A percentile compares a stretch with the other conserved stretches of the same genome.
Evolutionary conservation across 2,329 filamentous ascomycete species (phyloP).

Genomic region (Aspergillus novoparasiticus): DNA sequence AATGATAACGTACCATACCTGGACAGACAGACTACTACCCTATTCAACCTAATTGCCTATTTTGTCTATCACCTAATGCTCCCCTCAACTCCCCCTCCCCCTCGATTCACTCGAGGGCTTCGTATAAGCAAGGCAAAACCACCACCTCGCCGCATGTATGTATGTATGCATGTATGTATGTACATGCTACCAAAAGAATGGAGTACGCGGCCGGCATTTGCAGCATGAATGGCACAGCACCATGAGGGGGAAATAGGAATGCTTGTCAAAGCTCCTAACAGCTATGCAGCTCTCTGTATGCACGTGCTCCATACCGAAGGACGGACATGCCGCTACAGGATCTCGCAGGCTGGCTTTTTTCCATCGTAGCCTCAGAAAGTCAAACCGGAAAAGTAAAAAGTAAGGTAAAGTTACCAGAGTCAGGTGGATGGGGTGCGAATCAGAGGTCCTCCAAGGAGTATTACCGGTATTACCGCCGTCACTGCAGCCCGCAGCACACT

Average conservation of each 20-base stretch:
- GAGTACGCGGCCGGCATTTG: constrained; percentile 4
- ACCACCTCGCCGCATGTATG: neutral
- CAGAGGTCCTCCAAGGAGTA: neutral
- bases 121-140: neutral
- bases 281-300: constrained; percentile 8
- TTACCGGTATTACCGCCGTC: constrained; percentile 8
- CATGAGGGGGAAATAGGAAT: neutral
- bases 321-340: neutral
- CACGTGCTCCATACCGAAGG: constrained; percentile 5
- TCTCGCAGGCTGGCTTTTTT: neutral
- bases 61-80: neutral
- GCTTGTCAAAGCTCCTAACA: constrained; percentile 7
- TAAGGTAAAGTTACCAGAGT: neutral
- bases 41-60: neutral
- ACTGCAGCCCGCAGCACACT: constrained; percentile 3
- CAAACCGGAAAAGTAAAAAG: neutral
- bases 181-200: neutral
- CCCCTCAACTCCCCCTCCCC: neutral
- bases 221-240: neutral
- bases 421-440: neutral
- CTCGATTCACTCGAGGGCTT: neutral
- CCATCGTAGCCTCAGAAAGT: neutral
- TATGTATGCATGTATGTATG: neutral
- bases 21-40: neutral
- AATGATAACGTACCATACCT: neutral